Conservation (phyloP, 805 yeast species). For the Nakazawaea laoshanensis region DNA sequence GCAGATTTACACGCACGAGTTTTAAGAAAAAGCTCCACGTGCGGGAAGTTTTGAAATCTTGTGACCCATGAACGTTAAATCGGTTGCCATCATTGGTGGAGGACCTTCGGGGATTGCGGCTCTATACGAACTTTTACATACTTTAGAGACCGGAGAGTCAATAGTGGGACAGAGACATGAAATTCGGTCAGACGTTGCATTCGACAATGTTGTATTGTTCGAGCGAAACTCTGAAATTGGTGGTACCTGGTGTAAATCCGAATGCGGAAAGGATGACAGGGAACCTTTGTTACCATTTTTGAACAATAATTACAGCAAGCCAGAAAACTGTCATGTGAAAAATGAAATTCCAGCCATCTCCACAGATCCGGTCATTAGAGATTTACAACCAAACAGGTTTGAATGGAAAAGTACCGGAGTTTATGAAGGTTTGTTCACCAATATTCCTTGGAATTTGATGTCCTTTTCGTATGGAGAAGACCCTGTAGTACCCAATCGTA, state of each 20-base stretch:
- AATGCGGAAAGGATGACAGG: slow-evolving; percentile 13
- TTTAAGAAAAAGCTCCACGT: too few relatives aligned
- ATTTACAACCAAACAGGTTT: slow-evolving; percentile 21
- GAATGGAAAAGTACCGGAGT: slow-evolving; percentile 31
- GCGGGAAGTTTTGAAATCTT: too few relatives aligned
- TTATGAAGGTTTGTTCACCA: slow-evolving; percentile 30
- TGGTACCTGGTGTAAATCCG: slow-evolving; percentile 28
- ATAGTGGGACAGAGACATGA: slow-evolving; percentile 15
- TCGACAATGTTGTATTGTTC: slow-evolving; percentile 27
- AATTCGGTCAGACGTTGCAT: slow-evolving; percentile 18
- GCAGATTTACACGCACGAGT: too few relatives aligned
- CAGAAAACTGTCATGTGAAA: slow-evolving; percentile 1
- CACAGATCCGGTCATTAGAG: too few relatives aligned
- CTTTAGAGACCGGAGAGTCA: slow-evolving; percentile 18
- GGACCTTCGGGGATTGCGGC: slow-evolving; percentile 23
- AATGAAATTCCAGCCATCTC: slow-evolving; percentile 14
- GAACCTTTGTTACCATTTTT: slow-evolving; percentile 13
- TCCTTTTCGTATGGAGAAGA: slow-evolving; percentile 27
- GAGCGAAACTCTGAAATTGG: slow-evolving; percentile 29
- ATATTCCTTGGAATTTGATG: slow-evolving; percentile 29
- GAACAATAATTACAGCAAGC: slow-evolving; percentile 6
- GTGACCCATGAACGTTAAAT: slow-evolving; percentile 14
- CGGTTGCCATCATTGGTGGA: slow-evolving; percentile 24
- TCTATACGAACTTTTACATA: slow-evolving; percentile 21
- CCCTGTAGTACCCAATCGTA: slow-evolving; percentile 6